Conservation (phyloP, 208 protist species). For the Acanthamoeba culbertsoni region DNA sequence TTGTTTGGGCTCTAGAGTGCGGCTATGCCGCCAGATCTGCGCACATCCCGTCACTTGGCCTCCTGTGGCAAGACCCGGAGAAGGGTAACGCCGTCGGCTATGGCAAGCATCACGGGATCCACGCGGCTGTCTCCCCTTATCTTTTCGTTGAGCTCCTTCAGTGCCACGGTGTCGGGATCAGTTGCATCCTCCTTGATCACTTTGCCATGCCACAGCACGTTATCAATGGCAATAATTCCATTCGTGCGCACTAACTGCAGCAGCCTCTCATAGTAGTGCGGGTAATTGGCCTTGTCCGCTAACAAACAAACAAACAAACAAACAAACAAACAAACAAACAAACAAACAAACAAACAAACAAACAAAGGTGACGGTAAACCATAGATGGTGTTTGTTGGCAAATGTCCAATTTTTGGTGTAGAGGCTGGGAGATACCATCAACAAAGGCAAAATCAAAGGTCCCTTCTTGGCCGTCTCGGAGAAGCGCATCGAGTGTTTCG, state of each 20-base stretch:
- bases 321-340: not conserved
- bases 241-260: conserved; percentile 74
- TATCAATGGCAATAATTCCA: conserved; percentile 82
- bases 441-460: conserved; percentile 85
- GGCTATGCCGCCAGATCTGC: no score
- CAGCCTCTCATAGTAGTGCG: conserved; percentile 80
- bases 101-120: conserved; percentile 76
- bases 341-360: not conserved
- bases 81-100: conserved; percentile 80
- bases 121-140: conserved; percentile 79
- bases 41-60: no score
- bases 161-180: conserved; percentile 39
- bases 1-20: no score
- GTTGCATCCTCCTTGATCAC: conserved; percentile 57
- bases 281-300: conserved; percentile 82
- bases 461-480: conserved; percentile 70
- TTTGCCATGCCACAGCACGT: conserved; percentile 76
- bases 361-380: not conserved
- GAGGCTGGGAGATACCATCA: conserved; percentile 63
- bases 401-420: not conserved
- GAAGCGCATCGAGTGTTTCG: conserved; percentile 72
- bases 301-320: not conserved
- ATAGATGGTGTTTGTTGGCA: not conserved
- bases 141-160: conserved; percentile 74
- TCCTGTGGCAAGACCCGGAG: conserved; percentile 42